These are phyloP conservation scores for Lumnitzera littorea DNA, from an alignment of 345 rosid genomes.

Conservation along the genomic window DNA sequence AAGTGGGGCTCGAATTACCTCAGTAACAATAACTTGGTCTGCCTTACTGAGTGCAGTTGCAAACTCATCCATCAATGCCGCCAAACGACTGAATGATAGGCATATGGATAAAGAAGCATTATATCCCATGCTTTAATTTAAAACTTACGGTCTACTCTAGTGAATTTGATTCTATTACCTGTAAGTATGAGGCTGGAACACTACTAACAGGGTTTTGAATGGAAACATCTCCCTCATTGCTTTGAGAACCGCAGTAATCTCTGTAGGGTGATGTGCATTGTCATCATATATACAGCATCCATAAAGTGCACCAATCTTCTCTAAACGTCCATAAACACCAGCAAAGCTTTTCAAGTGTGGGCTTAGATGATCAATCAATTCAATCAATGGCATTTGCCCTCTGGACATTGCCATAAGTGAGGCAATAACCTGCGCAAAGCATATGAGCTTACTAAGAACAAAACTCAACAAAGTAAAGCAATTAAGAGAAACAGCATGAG, in stretches of 20 bases:
- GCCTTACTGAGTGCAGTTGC: constrained; percentile 16
- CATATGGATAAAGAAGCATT: neutral
- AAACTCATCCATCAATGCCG: constrained; percentile 15
- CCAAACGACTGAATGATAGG: constrained; percentile 17
- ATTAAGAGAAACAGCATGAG: too few species aligned
- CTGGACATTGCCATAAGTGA: constrained; percentile 14
- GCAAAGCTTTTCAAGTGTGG: constrained; percentile 16
- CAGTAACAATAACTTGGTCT: constrained; percentile 21
- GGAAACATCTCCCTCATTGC: constrained; percentile 26
- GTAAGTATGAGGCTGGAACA: constrained; percentile 27
- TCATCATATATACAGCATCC: constrained; percentile 24
- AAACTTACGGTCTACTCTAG: neutral
- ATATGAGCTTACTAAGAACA: neutral
- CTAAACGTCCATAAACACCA: constrained; percentile 24
- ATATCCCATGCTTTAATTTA: neutral
- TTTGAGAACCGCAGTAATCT: constrained; percentile 23
- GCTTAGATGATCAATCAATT: constrained; percentile 10
- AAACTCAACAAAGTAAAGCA: too few species aligned
- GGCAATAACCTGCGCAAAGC: constrained; percentile 20
- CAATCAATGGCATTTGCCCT: constrained; percentile 6
- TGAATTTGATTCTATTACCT: constrained; percentile 2
- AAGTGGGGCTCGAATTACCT: constrained; percentile 9
- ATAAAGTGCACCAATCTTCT: constrained; percentile 18
- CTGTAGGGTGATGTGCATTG: constrained; percentile 35
- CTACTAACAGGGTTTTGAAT: constrained; percentile 11